phyloP scores from a whole-genome alignment of 495 filamentous ascomycete species.

The Tuber aestivum region DNA sequence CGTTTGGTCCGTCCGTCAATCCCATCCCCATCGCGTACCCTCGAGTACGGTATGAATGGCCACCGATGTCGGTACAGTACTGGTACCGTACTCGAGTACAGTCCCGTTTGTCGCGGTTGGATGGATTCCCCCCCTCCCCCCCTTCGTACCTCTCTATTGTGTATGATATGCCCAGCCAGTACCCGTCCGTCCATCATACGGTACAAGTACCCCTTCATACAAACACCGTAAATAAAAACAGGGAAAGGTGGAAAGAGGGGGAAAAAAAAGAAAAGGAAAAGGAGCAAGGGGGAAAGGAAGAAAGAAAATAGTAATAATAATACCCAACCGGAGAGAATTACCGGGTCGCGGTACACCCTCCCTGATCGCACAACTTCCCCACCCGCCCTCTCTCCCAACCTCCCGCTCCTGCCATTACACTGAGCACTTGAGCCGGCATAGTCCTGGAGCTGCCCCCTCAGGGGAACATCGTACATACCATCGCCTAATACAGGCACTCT shows the following conservation, averaged over 20 bases:
- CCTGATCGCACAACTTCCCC: neutral
- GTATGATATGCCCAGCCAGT: neutral
- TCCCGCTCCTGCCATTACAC: neutral
- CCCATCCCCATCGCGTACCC: neutral
- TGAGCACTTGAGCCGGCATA: neutral
- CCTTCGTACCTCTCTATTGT: neutral
- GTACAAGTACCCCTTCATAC: slow-evolving; percentile 2
- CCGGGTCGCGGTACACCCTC: neutral
- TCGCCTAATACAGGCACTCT: neutral
- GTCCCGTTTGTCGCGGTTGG: neutral
- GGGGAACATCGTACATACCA: neutral
- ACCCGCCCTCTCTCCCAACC: neutral
- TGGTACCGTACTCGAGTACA: neutral
- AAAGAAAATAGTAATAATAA: neutral
- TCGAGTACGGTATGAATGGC: neutral
- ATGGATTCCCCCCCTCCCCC: neutral
- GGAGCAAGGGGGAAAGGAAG: neutral
- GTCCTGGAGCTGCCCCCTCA: neutral
- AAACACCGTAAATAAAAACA: neutral
- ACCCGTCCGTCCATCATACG: neutral
- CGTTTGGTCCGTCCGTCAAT: neutral
- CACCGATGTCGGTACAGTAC: neutral
- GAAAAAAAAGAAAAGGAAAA: no score
- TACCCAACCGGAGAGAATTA: neutral
- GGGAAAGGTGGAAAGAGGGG: no score